Evolutionary conservation across 2,329 filamentous ascomycete genomes (phyloP), one percentile per base, ranked within the genome.

Genomic region (Pestalotiopsis sp.): DNA sequence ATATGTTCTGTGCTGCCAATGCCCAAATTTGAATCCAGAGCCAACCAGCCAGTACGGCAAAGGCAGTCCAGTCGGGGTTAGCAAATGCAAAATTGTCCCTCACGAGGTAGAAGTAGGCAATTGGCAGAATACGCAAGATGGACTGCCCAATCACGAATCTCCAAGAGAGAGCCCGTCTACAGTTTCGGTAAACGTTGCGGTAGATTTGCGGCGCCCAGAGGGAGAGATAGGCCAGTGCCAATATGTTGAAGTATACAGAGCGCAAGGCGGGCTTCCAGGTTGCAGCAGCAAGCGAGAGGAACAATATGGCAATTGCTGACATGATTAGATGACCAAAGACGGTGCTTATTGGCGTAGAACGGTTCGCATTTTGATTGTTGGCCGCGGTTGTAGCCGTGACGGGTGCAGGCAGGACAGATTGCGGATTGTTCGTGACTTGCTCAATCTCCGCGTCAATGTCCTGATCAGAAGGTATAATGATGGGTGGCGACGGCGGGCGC

Each of bases 181-280:
- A 97, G 80, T 98, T 98, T 66, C 95, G 92, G 79, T 93, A 89
- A 65, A 92, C 85, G 78, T 99, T 99, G 70, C 96, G 92, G 76
- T 92, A 88, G 72, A 98, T 97, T 78, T 99, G 96, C 0, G 96
- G 95, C 0, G 90, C 77, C 95, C 95, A 98, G 76, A 98, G 91
- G 22, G 94, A 97, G 58, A 98, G 87, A 77, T 98, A 98, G 65
- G 87, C 71, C 73, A 95, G 89, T 2, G 88, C 85, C 24, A 97
- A 81, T 2, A 85, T 71, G 76, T 94, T 88, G 73, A 88, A 82
- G 76, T 90, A 91, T 64, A 82, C 75, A 26, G 84, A 81, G 44
- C 89, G 87, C 56, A 86, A 75, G 7, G 79, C 77, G 1, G 85
- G 82, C 64, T 88, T 86, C 88, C 89, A 91, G 1, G 88, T 86